Base-by-base conservation (phyloP, 441 rosid species). In the Mallotus japonicus region DNA sequence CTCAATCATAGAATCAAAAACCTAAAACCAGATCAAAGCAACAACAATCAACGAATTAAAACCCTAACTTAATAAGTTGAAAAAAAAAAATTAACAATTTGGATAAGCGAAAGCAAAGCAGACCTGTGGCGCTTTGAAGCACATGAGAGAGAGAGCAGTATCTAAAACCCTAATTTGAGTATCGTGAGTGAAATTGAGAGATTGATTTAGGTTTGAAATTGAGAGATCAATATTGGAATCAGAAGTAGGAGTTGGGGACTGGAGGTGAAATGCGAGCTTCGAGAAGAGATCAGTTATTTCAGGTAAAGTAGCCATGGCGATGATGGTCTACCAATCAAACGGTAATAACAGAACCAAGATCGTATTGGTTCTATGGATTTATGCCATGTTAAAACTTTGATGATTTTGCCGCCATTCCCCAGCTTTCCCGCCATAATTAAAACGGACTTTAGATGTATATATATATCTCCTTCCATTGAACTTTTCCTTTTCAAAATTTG, bases 111-210 rank as follows among this genome's bases (percentile, higher is more conserved):
- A 37, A 37, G 5, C 75, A 55, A 37, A 37, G 1, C 75, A 55
- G 51, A 87, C 97, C 89, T 87, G 85, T 58, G 94, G 87, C 32
- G 94, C 87, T 65, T 79, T 86, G 86, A 90, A 88, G 87, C 92
- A 84, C 89, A 89, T 82, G 70, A 87, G 82, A 49, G 94, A 87
- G 37, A 90, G 79, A 53, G 87, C 82, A 2, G 92, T 78, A 65
- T 91, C 89, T 76, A 91, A 76, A 88, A 90, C 87, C 75, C 81
- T 80, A 79, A 82, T 76, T 75, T 82, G 63, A 62, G 86, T 65
- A 78, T 81, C 73, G 54, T 60, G 86, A 42, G 70, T 67, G 63
- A 85, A 85, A 78, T 89, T 88, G 42, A 91, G 87, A 22, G 94
- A 85, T 28, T 80, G 83, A 73, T 80, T 82, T 13, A 90, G 84